phyloP scores from a whole-genome alignment of 192 early-diverging fungal species.

The Powellomyces hirtus region DNA sequence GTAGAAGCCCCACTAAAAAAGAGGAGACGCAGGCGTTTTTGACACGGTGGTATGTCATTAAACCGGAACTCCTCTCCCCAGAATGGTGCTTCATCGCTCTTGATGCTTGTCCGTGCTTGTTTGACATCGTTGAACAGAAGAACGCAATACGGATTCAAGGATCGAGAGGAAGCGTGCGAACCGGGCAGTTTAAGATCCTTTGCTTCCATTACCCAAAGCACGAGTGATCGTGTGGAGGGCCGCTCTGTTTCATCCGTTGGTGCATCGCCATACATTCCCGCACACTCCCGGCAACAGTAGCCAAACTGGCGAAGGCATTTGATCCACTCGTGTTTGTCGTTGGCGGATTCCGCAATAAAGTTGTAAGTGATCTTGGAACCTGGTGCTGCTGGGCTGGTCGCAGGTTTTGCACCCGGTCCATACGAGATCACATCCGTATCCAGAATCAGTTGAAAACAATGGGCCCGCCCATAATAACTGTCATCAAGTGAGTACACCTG shows the following conservation, averaged over 20 bases:
- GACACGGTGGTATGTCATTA: slow-evolving; percentile 41
- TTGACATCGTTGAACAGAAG: slow-evolving; percentile 47
- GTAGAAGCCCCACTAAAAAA: slow-evolving; percentile 23
- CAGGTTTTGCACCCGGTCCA: background rate
- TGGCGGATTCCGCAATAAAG: slow-evolving; percentile 33
- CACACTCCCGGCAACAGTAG: slow-evolving; percentile 29
- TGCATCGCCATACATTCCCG: background rate
- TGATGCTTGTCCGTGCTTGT: slow-evolving; percentile 37
- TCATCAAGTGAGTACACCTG: slow-evolving; percentile 36
- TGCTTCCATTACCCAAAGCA: slow-evolving; percentile 40
- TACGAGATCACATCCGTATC: background rate
- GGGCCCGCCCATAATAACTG: slow-evolving; percentile 40
- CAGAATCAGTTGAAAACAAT: slow-evolving; percentile 41
- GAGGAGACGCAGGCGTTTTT: slow-evolving; percentile 20
- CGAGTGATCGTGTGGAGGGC: slow-evolving; percentile 14
- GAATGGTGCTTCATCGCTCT: slow-evolving; percentile 39
- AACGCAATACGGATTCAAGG: slow-evolving; percentile 27
- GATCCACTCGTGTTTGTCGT: slow-evolving; percentile 41
- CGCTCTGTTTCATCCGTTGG: background rate
- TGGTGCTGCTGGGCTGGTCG: background rate
- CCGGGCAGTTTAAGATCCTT: slow-evolving; percentile 33
- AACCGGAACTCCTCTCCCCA: slow-evolving; percentile 48
- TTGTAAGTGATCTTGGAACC: slow-evolving; percentile 30
- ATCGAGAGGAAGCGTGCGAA: background rate
- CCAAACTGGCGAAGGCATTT: slow-evolving; percentile 18